phyloP scores from a whole-genome alignment of 2,329 filamentous ascomycete species.

The Epichloe coenophiala region DNA sequence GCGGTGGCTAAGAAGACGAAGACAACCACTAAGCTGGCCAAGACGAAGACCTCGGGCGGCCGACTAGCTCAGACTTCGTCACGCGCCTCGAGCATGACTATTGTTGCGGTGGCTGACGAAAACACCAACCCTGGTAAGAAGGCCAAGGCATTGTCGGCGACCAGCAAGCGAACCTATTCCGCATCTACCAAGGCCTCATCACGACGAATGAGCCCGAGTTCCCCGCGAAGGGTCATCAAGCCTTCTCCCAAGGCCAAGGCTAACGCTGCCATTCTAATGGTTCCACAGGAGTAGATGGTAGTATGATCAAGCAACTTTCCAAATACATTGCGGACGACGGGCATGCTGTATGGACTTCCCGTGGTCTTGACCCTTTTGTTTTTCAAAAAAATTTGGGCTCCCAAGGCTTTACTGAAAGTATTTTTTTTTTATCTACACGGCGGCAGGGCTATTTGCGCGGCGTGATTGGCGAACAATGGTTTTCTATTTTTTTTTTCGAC shows the following conservation, averaged over 20 bases:
- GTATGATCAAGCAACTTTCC: too few relatives aligned
- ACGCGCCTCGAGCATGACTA: conserved; percentile 9
- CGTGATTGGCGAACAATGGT: background rate
- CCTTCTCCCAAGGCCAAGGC: conserved; percentile 7
- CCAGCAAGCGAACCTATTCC: background rate
- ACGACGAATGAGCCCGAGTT: background rate
- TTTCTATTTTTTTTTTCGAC: background rate
- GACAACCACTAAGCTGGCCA: conserved; percentile 1
- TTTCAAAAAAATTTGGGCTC: background rate
- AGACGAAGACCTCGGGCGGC: conserved; percentile 6
- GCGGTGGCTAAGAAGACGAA: conserved; percentile 16
- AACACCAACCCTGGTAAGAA: conserved; percentile 1
- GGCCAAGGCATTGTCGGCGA: background rate
- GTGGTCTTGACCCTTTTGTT: background rate
- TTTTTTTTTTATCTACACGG: background rate
- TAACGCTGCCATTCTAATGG: conserved; percentile 4
- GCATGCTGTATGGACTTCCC: background rate
- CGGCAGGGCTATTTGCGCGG: background rate
- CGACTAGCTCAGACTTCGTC: conserved; percentile 5
- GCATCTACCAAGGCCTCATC: background rate
- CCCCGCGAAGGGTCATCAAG: conserved; percentile 4
- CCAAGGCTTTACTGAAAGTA: too few relatives aligned
- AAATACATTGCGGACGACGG: too few relatives aligned
- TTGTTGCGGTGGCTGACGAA: conserved; percentile 7
- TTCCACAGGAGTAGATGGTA: background rate